phyloP scores from a whole-genome alignment of 768 basidiomycete species.

The Tubosaeta brunneosetosa region DNA sequence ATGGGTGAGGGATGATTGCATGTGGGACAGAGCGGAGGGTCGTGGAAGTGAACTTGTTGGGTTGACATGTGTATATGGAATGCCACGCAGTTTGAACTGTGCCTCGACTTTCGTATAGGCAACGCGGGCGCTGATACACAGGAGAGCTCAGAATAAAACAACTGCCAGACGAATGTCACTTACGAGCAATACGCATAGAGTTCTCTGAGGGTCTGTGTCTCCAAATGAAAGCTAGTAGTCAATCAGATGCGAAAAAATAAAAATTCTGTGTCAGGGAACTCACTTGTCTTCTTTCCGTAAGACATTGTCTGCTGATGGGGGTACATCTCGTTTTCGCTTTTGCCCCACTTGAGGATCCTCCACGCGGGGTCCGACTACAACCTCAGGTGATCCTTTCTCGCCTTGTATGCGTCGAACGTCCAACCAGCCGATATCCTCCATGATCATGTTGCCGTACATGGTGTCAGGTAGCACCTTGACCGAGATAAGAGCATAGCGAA shows the following conservation, averaged over 20 bases:
- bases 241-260: not conserved
- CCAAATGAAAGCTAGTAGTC: slow-evolving; percentile 51
- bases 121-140: slow-evolving; percentile 65
- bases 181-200: slow-evolving; percentile 88
- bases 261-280: not conserved
- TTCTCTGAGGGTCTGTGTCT: slow-evolving; percentile 68
- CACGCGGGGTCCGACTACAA: slow-evolving; percentile 8
- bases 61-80: slow-evolving; percentile 73
- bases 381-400: slow-evolving; percentile 28
- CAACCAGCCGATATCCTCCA: slow-evolving; percentile 79
- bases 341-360: slow-evolving; percentile 23
- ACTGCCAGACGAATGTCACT: slow-evolving; percentile 7
- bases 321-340: slow-evolving; percentile 28
- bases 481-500: slow-evolving; percentile 79
- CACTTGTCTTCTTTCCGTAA: slow-evolving; percentile 28
- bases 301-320: not conserved
- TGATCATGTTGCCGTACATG: slow-evolving; percentile 55
- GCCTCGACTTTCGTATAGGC: slow-evolving; percentile 86
- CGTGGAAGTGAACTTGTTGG: slow-evolving; percentile 42
- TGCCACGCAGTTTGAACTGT: slow-evolving; percentile 78
- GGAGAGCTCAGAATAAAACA: not conserved
- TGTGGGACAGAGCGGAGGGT: slow-evolving; percentile 45
- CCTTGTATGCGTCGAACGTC: slow-evolving; percentile 65
- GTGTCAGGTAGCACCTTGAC: slow-evolving; percentile 51
- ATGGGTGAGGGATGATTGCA: slow-evolving; percentile 69